These are phyloP conservation scores for Taphrina wiesneri DNA, from an alignment of 1,139 yeast genomes.

Conservation along the genomic window DNA sequence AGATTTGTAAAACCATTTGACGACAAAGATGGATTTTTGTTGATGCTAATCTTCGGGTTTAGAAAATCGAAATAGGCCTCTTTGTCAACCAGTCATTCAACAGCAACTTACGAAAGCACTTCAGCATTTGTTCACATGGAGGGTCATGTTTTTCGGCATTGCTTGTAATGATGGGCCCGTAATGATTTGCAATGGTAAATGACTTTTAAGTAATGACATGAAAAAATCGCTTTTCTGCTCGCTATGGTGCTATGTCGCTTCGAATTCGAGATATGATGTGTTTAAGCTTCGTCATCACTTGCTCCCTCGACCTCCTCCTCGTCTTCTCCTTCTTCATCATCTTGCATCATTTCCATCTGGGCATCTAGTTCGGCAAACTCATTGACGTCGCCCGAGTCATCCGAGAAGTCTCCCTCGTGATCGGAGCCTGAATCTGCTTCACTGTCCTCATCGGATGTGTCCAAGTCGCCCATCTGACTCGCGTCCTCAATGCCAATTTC, in stretches of 20 bases:
- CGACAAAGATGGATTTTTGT: no score
- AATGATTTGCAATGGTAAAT: not conserved
- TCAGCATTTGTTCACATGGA: no score
- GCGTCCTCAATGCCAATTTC: slow-evolving; percentile 35
- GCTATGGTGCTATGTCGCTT: slow-evolving; percentile 11
- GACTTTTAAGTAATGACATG: not conserved
- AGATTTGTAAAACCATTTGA: no score
- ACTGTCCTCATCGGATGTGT: slow-evolving; percentile 45
- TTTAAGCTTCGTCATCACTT: slow-evolving; percentile 42
- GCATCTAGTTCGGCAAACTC: slow-evolving; percentile 39
- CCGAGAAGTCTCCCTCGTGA: slow-evolving; percentile 43
- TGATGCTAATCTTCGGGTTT: no score
- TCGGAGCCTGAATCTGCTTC: slow-evolving; percentile 49
- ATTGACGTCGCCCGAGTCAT: slow-evolving; percentile 42
- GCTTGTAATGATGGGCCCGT: not conserved
- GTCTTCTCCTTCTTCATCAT: slow-evolving; percentile 42
- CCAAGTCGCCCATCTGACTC: slow-evolving; percentile 43
- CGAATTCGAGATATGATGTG: not conserved
- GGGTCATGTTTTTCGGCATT: no score
- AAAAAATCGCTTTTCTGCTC: not conserved
- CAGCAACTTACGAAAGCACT: no score
- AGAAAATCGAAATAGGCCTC: no score
- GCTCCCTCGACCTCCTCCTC: slow-evolving; percentile 43
- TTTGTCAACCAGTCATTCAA: no score
- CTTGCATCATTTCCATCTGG: slow-evolving; percentile 40